Evolutionary conservation across 257 asterid species (phyloP).

Genomic region (Hygrophila difformis): DNA sequence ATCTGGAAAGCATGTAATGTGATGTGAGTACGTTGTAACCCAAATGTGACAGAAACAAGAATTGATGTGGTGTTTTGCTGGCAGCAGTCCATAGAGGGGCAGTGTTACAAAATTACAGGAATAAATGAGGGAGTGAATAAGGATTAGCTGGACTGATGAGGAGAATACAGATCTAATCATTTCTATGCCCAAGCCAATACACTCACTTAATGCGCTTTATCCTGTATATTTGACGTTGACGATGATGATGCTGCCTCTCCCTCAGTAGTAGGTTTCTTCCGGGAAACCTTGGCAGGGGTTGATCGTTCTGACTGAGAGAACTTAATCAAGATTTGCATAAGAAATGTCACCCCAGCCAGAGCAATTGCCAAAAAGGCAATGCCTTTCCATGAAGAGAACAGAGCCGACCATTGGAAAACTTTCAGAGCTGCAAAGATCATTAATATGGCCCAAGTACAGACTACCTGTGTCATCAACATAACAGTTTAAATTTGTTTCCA

Average conservation of each 20-base stretch:
- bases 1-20: too few species aligned
- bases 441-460: conserved; percentile 59
- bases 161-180: too few species aligned
- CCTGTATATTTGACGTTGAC: conserved; percentile 18
- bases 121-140: conserved; percentile 13
- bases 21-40: too few species aligned
- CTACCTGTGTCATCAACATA: conserved; percentile 53
- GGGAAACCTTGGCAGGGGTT: conserved; percentile 62
- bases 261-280: conserved; percentile 29
- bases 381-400: conserved; percentile 91
- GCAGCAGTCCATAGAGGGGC: conserved; percentile 16
- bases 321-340: conserved; percentile 88
- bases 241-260: too few species aligned
- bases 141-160: conserved; percentile 15
- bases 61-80: conserved; percentile 19
- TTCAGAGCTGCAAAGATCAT: conserved; percentile 45
- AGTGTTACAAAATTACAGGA: conserved; percentile 16
- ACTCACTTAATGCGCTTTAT: conserved; percentile 25
- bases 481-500: conserved; percentile 4
- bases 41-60: conserved; percentile 15
- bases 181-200: conserved; percentile 11
- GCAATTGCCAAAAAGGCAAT: conserved; percentile 38
- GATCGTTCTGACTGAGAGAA: conserved; percentile 83
- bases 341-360: conserved; percentile 47
- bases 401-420: conserved; percentile 46